Conservation (phyloP, 352 stramenopile species). For the Phytophthora cryptogea region DNA sequence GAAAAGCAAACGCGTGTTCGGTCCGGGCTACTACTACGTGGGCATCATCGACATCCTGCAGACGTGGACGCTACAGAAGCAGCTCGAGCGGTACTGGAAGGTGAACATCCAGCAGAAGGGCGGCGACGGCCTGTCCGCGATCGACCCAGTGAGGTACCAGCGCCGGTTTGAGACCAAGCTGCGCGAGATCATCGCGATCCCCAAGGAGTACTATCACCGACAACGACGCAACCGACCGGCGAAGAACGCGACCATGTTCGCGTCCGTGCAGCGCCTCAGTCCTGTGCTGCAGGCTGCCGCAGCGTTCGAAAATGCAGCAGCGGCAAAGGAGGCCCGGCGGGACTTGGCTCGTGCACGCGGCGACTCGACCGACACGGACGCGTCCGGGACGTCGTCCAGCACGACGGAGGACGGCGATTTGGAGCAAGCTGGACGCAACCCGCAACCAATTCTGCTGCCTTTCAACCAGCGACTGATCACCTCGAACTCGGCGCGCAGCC, state of each 20-base stretch:
- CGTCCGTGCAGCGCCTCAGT: conserved; percentile 42
- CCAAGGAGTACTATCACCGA: conserved; percentile 54
- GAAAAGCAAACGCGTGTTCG: conserved; percentile 80
- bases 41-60: conserved; percentile 92
- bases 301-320: conserved; percentile 34
- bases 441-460: conserved; percentile 55
- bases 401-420: conserved; percentile 38
- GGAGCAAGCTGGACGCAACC: conserved; percentile 59
- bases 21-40: conserved; percentile 88
- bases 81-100: conserved; percentile 85
- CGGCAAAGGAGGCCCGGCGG: conserved; percentile 23
- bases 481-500: conserved; percentile 35
- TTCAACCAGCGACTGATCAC: conserved; percentile 52
- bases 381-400: conserved; percentile 27
- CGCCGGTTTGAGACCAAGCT: conserved; percentile 83
- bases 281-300: conserved; percentile 39
- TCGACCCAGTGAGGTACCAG: conserved; percentile 78
- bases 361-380: conserved; percentile 40
- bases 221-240: conserved; percentile 22
- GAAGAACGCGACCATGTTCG: conserved; percentile 22
- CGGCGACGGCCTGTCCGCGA: conserved; percentile 78
- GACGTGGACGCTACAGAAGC: conserved; percentile 86
- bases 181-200: conserved; percentile 79
- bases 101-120: conserved; percentile 72
- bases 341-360: conserved; percentile 24